phyloP scores from a whole-genome alignment of 2,329 filamentous ascomycete species.

The Xylaria sp. region DNA sequence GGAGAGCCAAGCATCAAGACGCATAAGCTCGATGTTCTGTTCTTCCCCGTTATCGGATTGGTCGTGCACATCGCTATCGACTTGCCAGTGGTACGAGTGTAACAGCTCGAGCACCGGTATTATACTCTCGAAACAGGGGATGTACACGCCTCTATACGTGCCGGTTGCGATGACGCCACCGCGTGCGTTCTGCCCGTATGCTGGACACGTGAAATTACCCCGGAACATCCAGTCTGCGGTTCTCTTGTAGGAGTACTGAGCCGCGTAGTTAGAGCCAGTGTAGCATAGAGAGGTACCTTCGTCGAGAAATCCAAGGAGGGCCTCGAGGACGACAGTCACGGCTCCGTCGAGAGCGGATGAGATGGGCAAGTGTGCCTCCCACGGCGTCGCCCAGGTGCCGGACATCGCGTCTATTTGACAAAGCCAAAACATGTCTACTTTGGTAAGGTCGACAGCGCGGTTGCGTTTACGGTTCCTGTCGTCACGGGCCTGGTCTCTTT shows the following conservation, averaged over 20 bases:
- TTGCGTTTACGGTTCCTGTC: slow-evolving; percentile 18
- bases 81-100: slow-evolving; percentile 21
- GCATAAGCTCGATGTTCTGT: slow-evolving; percentile 23
- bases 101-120: slow-evolving; percentile 17
- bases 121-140: slow-evolving; percentile 8
- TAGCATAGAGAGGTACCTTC: slow-evolving; percentile 7
- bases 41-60: slow-evolving; percentile 2
- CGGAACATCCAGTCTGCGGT: slow-evolving; percentile 16
- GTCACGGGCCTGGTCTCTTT: slow-evolving; percentile 21
- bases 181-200: slow-evolving; percentile 23
- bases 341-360: slow-evolving; percentile 19
- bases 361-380: slow-evolving; percentile 12
- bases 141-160: neutral
- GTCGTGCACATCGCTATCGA: slow-evolving; percentile 15
- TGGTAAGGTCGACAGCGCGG: slow-evolving; percentile 14
- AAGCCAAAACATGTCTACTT: slow-evolving; percentile 26
- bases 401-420: slow-evolving; percentile 16
- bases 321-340: slow-evolving; percentile 23
- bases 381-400: slow-evolving; percentile 22
- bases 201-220: slow-evolving; percentile 12
- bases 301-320: slow-evolving; percentile 20
- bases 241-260: neutral
- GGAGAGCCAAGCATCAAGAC: slow-evolving; percentile 20
- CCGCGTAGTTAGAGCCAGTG: neutral
- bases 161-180: slow-evolving; percentile 16